Conservation (phyloP, 73 alveolate genomes). For the Tetrahymena thermophila region DNA sequence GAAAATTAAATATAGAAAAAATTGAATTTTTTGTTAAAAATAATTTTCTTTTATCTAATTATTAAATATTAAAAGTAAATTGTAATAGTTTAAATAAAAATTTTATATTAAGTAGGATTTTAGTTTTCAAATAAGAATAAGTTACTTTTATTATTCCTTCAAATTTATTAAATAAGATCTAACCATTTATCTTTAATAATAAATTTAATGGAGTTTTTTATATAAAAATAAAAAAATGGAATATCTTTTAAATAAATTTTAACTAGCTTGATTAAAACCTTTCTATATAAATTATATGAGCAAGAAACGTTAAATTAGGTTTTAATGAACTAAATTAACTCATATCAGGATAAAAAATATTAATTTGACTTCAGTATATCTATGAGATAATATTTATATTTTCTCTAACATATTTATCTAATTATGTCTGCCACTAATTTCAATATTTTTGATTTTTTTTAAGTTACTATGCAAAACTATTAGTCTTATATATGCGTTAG, state of each 20-base stretch:
- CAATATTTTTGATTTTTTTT: background rate
- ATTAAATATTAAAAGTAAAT: too few species aligned
- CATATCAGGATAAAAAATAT: background rate
- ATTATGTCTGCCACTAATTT: background rate
- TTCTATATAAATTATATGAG: background rate
- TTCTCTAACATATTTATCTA: background rate
- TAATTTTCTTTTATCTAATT: too few species aligned
- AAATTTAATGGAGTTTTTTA: background rate
- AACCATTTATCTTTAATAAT: too few species aligned
- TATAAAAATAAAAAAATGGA: background rate
- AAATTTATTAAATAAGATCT: too few species aligned
- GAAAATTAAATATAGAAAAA: too few species aligned
- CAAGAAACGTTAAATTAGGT: background rate
- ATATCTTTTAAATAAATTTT: too few species aligned
- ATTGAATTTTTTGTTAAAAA: too few species aligned
- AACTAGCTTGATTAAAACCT: background rate
- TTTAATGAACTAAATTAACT: background rate
- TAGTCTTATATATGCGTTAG: background rate
- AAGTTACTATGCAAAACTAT: background rate
- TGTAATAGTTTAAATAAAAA: too few species aligned
- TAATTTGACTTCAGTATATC: background rate
- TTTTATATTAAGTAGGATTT: too few species aligned
- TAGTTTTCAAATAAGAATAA: too few species aligned
- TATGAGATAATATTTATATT: background rate
- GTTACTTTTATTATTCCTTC: too few species aligned